Evolutionary conservation across 176 grass and related monocot species (phyloP), one percentile per base, ranked within the genome.

Genomic region (Juncus inflexus): DNA sequence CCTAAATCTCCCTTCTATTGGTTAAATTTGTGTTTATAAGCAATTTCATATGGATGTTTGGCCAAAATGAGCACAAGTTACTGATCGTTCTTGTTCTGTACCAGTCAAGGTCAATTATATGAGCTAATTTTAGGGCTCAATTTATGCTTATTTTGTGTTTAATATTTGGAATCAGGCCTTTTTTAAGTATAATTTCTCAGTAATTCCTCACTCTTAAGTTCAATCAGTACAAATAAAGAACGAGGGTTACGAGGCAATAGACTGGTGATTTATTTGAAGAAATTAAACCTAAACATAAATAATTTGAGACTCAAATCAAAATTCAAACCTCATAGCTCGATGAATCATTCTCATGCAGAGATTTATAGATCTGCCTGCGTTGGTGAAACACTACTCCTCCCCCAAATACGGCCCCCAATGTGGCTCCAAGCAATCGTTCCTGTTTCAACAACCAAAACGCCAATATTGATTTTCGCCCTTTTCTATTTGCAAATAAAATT

Each of bases 361-460:
- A 82, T 76, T 73, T 73, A 39, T 83, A 61, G 28, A 83, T 67
- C 15, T 36, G 42, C 55, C 66, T 72, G 10, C 80, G 80, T 8
- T 77, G 74, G 12, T 83, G 55, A 41, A 83, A 70, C 55, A 83
- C 42, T 50, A 83, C 6, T 19, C 36, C 66, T 36, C 74, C 74
- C 42, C 51, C 65, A 51, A 77, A 77, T 39, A 28, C 61, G 50
- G 51, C 70, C 35, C 80, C 80, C 38, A 77, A 83, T 50, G 60
- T 64, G 5, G 67, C 66, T 50, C 80, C 80, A 60, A 83, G 74
- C 15, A 83, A 52, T 41, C 80, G 73, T 52, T 83, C 80, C 74
- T 83, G 37, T 56, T 72, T 72, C 47, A 47, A 58, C 28, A 40
- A 39, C 53, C 19, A 74, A 13, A 39, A 42, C 2, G 37, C 15